Evolutionary conservation across 306 rosid species (phyloP), one percentile per base, ranked within the genome.

Genomic region (Cicer arietinum): DNA sequence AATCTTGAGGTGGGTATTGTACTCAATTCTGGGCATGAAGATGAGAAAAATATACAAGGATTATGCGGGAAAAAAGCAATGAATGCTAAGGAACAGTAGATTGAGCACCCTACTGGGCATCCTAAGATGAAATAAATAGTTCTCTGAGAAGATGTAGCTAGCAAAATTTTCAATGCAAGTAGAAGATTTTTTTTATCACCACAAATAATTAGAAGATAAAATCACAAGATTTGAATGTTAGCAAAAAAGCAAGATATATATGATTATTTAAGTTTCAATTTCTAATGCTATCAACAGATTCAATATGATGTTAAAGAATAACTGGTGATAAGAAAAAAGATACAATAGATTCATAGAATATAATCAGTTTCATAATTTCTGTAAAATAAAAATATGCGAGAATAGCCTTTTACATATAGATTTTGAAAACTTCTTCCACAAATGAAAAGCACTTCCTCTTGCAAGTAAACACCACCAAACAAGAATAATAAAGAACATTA

Each of bases 401-500:
- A 67, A 61, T 51, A 6, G 9, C 57, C 61, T 57, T 56, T 65
- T 43, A 64, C 65, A 43, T 10, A 44, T 44, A 79, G 43, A 57
- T 0, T 39, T 60, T 11, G 18, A 43, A 67, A 68, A 73, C 39
- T 59, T 40, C 44, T 18, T 43, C 52, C 10, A 60, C 16, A 30
- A 64, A 54, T 42, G 67, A 42, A 60, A 70, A 70, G 20, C 5
- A 45, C 10, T 54, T 47, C 1, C 52, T 66, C 41, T 10, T 45
- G 5, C 17, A 10, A 6, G 5, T 10, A 76, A 53, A 39, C 10
- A 58, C n/a, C 6, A 73, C 30, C 51, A 14, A 44, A 18, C 30
- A 64, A 59, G 64, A 40, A 70, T 25, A 67, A 54, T 52, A 52
- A 82, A 64, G 42, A 71, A 8, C 54, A 73, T 71, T 18, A 12